Conservation (phyloP, 2,329 filamentous ascomycete genomes). For the Mollisia scopiformis region DNA sequence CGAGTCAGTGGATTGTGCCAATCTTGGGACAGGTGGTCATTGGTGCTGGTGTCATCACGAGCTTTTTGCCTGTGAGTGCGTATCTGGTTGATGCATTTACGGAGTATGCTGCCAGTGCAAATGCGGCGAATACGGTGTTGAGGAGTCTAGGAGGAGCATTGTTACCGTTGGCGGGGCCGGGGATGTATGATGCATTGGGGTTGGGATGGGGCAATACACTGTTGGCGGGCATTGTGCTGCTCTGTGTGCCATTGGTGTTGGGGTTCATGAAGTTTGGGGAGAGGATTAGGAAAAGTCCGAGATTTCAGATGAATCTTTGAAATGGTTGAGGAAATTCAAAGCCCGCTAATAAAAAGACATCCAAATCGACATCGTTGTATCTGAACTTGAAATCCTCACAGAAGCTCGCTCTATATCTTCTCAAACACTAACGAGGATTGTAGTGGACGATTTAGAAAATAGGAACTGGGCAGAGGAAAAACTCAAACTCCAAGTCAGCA, state of each 20-base stretch:
- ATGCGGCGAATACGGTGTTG: constrained; percentile 42
- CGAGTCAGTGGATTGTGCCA: constrained; percentile 45
- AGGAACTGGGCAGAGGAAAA: too few species aligned
- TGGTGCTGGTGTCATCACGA: constrained; percentile 44
- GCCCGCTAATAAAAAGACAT: background rate
- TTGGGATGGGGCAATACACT: constrained; percentile 50
- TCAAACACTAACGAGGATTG: too few species aligned
- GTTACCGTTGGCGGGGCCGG: constrained; percentile 51
- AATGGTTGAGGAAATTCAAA: background rate
- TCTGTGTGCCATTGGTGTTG: constrained; percentile 47
- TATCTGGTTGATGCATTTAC: constrained; percentile 50
- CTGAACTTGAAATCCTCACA: background rate
- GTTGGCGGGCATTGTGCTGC: constrained; percentile 49
- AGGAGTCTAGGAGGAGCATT: constrained; percentile 50
- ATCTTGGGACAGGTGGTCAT: constrained; percentile 43
- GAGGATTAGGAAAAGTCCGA: constrained; percentile 38
- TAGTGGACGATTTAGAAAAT: too few species aligned
- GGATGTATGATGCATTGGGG: constrained; percentile 44
- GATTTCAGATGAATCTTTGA: background rate
- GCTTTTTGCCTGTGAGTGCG: constrained; percentile 44
- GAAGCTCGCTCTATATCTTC: too few species aligned
- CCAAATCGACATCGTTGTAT: background rate
- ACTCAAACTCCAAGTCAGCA: too few species aligned
- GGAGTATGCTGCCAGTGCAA: constrained; percentile 41
- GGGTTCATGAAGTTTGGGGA: constrained; percentile 46